Percentiles rank a stretch among this genome's conserved stretches.
Conservation (phyloP, 2,329 filamentous ascomycete species). For the Xylariomycetidae sp. region DNA sequence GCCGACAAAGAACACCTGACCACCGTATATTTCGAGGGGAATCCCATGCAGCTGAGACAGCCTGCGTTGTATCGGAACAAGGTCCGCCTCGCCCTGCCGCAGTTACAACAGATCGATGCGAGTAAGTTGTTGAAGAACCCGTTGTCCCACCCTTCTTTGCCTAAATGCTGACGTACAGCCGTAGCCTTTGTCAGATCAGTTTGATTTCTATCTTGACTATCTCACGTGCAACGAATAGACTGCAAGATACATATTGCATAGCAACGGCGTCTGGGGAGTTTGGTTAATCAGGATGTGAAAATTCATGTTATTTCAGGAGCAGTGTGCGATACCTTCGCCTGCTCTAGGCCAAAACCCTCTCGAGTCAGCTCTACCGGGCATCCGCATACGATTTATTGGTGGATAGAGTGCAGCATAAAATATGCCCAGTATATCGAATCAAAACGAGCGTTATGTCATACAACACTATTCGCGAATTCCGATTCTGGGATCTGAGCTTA, state of each 20-base stretch:
- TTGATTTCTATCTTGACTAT: constrained; percentile 6
- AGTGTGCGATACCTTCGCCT: no score
- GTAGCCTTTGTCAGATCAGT: constrained; percentile 22
- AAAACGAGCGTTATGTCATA: no score
- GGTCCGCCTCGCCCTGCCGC: constrained; percentile 78
- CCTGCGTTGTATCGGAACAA: constrained; percentile 94
- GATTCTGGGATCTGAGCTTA: no score
- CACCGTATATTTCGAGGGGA: constrained; percentile 96
- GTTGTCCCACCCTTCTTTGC: background rate
- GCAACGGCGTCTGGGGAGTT: constrained; percentile 23
- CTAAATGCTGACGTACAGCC: constrained; percentile 1
- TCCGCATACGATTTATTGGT: no score
- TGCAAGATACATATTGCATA: constrained; percentile 24
- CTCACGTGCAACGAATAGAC: constrained; percentile 2
- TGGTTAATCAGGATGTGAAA: no score
- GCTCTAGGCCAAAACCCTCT: no score
- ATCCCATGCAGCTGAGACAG: constrained; percentile 74
- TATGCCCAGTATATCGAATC: no score
- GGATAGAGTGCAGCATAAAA: no score
- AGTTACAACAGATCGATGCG: constrained; percentile 91
- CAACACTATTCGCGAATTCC: no score
- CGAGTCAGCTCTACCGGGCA: no score
- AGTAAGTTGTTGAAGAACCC: constrained; percentile 58
- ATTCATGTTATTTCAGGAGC: no score
- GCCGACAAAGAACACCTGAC: constrained; percentile 73